phyloP scores from a whole-genome alignment of 306 rosid species.

The Corylus americana region DNA sequence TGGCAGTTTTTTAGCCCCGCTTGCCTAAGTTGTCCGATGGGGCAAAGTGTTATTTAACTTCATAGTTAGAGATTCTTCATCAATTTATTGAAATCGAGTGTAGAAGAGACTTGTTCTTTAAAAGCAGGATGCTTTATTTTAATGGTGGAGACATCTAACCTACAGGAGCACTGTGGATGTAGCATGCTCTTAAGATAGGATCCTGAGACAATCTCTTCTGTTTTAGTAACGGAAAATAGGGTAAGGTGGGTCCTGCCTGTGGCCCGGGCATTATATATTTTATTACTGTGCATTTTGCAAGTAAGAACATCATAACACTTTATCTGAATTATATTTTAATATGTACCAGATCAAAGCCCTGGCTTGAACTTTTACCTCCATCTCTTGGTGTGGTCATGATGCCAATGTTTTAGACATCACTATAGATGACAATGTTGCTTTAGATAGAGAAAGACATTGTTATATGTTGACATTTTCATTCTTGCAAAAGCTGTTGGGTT shows the following conservation, averaged over 20 bases:
- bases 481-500: background rate
- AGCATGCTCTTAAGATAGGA: background rate
- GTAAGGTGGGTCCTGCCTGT: background rate
- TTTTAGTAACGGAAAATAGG: background rate
- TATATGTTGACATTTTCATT: background rate
- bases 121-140: background rate
- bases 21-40: background rate
- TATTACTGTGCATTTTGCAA: background rate
- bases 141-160: background rate
- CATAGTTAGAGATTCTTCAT: background rate
- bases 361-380: background rate
- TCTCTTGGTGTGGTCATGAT: background rate
- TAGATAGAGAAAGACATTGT: too few relatives aligned
- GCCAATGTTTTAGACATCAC: background rate
- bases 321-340: background rate
- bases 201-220: background rate
- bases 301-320: background rate
- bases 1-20: background rate
- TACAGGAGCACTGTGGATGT: background rate
- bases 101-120: background rate
- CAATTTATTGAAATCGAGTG: background rate
- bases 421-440: background rate
- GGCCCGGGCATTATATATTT: background rate
- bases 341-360: background rate
- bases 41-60: background rate